These are phyloP conservation scores for Geosmithia morbida DNA, from an alignment of 2,329 filamentous ascomycete species.

Conservation along the genomic window DNA sequence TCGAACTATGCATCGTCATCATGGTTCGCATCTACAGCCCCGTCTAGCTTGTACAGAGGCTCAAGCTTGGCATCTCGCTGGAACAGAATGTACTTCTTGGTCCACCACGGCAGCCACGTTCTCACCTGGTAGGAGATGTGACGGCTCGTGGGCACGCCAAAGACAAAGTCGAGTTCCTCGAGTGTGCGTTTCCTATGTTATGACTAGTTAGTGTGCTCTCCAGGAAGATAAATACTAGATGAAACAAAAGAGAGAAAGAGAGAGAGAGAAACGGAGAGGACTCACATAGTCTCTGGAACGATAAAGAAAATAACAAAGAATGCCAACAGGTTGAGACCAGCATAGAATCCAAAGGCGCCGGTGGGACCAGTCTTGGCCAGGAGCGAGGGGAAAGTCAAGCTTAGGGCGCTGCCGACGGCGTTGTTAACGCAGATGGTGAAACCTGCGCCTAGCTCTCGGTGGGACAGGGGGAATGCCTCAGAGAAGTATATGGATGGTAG, in stretches of 20 bases:
- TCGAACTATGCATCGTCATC: not conserved
- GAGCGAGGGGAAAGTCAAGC: slow-evolving; percentile 29
- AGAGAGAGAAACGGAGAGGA: not conserved
- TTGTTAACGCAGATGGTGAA: slow-evolving; percentile 17
- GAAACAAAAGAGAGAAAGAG: too few relatives aligned
- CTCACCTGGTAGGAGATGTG: slow-evolving; percentile 18
- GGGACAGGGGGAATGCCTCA: slow-evolving; percentile 38
- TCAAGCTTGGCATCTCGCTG: not conserved
- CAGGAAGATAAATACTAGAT: too few relatives aligned
- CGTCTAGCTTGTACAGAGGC: not conserved
- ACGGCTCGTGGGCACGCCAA: slow-evolving; percentile 16
- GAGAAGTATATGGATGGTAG: slow-evolving; percentile 31
- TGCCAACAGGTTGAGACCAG: slow-evolving; percentile 42
- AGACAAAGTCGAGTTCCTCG: slow-evolving; percentile 24
- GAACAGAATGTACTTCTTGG: slow-evolving; percentile 13
- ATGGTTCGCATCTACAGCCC: not conserved
- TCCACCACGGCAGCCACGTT: slow-evolving; percentile 17
- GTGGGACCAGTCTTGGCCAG: slow-evolving; percentile 20
- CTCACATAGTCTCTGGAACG: slow-evolving; percentile 36
- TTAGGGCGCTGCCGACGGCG: slow-evolving; percentile 10
- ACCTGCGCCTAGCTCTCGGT: slow-evolving; percentile 24
- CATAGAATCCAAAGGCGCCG: slow-evolving; percentile 46
- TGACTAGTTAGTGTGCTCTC: not conserved
- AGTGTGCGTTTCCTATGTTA: slow-evolving; percentile 14
- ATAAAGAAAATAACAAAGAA: slow-evolving; percentile 50